Conservation (phyloP, 208 protist genomes). For the Wallacemonas sp. region DNA sequence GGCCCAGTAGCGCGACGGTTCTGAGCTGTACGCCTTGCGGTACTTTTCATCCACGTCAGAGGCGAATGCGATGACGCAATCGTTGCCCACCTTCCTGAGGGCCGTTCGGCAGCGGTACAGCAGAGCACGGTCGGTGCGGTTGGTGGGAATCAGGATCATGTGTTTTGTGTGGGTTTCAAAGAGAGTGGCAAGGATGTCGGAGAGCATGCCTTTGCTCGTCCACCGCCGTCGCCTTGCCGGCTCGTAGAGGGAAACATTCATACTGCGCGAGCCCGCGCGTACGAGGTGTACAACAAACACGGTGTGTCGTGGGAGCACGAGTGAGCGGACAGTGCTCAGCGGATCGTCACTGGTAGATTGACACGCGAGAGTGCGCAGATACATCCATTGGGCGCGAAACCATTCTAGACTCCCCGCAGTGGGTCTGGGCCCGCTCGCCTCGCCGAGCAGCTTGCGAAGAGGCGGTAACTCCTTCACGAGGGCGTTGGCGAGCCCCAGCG, state of each 20-base stretch:
- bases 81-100: slow-evolving; percentile 47
- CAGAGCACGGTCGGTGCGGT: slow-evolving; percentile 73
- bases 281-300: slow-evolving; percentile 88
- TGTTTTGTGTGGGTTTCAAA: slow-evolving; percentile 45
- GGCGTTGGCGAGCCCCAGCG: slow-evolving; percentile 35
- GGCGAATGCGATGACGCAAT: slow-evolving; percentile 66
- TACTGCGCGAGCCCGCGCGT: slow-evolving; percentile 54
- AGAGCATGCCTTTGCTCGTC: slow-evolving; percentile 79
- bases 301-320: slow-evolving; percentile 51
- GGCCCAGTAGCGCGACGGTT: slow-evolving; percentile 66
- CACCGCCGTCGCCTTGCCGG: slow-evolving; percentile 46
- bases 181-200: slow-evolving; percentile 73
- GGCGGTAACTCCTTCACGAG: slow-evolving; percentile 27
- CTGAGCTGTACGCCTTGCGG: slow-evolving; percentile 64
- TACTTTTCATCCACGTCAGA: slow-evolving; percentile 63
- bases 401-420: slow-evolving; percentile 14
- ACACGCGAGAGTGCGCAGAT: slow-evolving; percentile 69
- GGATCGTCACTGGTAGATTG: slow-evolving; percentile 45
- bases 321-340: slow-evolving; percentile 34
- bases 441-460: slow-evolving; percentile 16
- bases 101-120: slow-evolving; percentile 79
- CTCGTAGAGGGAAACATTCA: slow-evolving; percentile 72
- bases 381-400: slow-evolving; percentile 60
- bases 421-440: slow-evolving; percentile 11
- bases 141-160: slow-evolving; percentile 84